Conservation (phyloP, 345 rosid genomes). For the Balakata baccata region DNA sequence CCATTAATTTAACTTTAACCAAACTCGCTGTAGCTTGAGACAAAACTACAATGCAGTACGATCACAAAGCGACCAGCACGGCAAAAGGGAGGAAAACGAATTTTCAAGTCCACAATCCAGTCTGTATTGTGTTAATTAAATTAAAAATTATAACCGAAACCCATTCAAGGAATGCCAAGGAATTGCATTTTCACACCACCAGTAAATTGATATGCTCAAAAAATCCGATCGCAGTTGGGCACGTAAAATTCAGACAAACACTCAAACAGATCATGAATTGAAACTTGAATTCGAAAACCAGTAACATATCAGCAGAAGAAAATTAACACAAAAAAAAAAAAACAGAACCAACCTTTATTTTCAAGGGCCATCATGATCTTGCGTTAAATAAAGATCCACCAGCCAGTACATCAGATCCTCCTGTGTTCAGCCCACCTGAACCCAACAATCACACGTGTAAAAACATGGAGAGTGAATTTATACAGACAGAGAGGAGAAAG, state of each 20-base stretch:
- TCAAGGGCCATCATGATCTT: slow-evolving; percentile 61
- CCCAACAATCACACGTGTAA: slow-evolving; percentile 9
- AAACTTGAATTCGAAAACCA: neutral
- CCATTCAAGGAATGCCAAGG: neutral
- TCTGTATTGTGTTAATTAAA: neutral
- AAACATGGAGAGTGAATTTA: neutral
- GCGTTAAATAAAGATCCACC: slow-evolving; percentile 43
- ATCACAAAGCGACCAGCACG: slow-evolving; percentile 10
- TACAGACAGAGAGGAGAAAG: neutral
- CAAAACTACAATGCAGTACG: neutral
- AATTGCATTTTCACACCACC: neutral
- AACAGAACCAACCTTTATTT: slow-evolving; percentile 39
- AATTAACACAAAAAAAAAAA: neutral
- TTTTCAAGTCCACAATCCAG: neutral
- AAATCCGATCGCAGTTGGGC: neutral
- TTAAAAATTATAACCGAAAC: neutral
- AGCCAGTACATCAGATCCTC: slow-evolving; percentile 67
- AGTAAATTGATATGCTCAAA: neutral
- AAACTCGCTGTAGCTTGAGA: neutral
- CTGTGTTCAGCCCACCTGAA: slow-evolving; percentile 42
- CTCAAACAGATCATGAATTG: neutral
- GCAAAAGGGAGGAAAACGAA: neutral
- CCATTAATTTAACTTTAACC: neutral
- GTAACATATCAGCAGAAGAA: neutral
- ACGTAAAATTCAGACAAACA: neutral